phyloP scores from a whole-genome alignment of 805 yeast species.

The Nakazawaea populi region DNA sequence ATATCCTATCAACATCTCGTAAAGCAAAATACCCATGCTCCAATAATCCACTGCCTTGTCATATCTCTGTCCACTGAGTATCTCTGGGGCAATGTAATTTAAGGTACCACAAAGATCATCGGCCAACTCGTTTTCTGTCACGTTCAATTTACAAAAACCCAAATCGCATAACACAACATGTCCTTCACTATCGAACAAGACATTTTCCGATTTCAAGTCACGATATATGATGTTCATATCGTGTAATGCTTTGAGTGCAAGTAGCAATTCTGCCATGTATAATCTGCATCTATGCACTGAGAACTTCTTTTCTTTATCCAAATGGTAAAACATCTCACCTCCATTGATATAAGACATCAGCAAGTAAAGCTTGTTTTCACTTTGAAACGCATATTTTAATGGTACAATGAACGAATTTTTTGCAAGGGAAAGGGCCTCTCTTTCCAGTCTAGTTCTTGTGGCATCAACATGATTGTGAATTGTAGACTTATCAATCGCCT shows the following conservation, averaged over 20 bases:
- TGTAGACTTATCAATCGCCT: conserved; percentile 88
- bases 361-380: conserved; percentile 86
- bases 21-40: conserved; percentile 90
- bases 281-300: conserved; percentile 84
- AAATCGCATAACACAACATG: conserved; percentile 97
- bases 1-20: conserved; percentile 93
- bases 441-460: conserved; percentile 58
- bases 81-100: conserved; percentile 93
- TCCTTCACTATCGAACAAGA: conserved; percentile 89
- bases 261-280: conserved; percentile 87
- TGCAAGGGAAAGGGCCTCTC: conserved; percentile 89
- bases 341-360: conserved; percentile 93
- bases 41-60: conserved; percentile 97
- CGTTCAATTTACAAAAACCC: conserved; percentile 91
- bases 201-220: conserved; percentile 94
- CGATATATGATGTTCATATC: conserved; percentile 88
- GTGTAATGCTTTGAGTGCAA: conserved; percentile 89
- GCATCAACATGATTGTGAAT: conserved; percentile 43
- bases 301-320: conserved; percentile 85
- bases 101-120: conserved; percentile 98
- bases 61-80: conserved; percentile 85
- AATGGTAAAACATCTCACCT: conserved; percentile 91
- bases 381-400: conserved; percentile 89
- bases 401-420: conserved; percentile 97
- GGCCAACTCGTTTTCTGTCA: conserved; percentile 78